Evolutionary conservation across 805 yeast genomes (phyloP), one percentile per base, ranked within the genome.

Genomic region (Yarrowia deformans): DNA sequence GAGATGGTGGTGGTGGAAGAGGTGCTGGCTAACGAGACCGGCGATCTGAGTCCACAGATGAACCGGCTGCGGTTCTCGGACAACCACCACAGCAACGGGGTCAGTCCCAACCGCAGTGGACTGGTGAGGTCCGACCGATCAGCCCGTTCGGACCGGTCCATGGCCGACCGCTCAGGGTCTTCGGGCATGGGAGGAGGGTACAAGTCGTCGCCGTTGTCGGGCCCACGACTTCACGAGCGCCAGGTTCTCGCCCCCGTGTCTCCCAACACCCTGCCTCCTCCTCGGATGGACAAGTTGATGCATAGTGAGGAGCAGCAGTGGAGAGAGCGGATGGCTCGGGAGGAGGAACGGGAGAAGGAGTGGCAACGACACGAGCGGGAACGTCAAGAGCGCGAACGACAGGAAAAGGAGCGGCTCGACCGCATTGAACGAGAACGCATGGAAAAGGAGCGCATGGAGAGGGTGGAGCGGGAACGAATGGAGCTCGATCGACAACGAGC

Each of bases 31-130:
- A 37, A 39, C 18, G 66, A 45, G 23, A 42, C 42, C 8, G 66
- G 66, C 14, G 66, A 60, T 13, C 46, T 60, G 52, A 60, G 66
- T 34, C 66, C 66, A 13, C 66, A 60, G 34, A 43, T 60, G 52
- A 60, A 60, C 66, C 40, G 66, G 18, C 42, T 60, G 16, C 45
- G 52, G 52, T 60, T 60, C 10, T 19, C 46, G 23, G 66, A 60
- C 6, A 43, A 29, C 16, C 35, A 16, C 19, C 19, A 14, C 16
- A n/a, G 8, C 37, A 39, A 42, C 37, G 37, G 58, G 10, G 34
- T 14, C 50, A 60, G 66, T 14, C 66, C 66, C 34, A 60, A 60
- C n/a, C 18, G 66, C n/a, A 60, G 66, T 34, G 66, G 66, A 0
- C 34, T 60, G 34, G 66, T 60, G 16, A 10, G 66, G 8, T 60